Evolutionary conservation across 257 asterid species (phyloP).

Genomic region (Voacanga thouarsii): DNA sequence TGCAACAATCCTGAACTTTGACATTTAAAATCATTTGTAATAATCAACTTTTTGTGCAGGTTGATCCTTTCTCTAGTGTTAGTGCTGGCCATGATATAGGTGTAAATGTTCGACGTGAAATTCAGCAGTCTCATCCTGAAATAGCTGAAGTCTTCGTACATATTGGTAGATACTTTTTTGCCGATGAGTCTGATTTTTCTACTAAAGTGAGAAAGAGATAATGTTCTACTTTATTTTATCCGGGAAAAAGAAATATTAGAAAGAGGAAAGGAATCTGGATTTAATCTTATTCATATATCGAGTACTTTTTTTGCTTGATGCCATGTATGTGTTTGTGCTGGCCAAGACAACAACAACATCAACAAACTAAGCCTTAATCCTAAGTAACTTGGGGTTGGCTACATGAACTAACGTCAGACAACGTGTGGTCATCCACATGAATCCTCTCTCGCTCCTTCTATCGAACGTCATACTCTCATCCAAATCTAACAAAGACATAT

Average conservation of each 20-base stretch:
- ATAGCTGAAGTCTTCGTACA: constrained; percentile 93
- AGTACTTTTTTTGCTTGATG: background rate
- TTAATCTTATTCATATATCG: background rate
- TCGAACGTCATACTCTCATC: no score
- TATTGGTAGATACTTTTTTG: constrained; percentile 45
- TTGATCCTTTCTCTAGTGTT: constrained; percentile 91
- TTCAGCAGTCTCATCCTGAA: constrained; percentile 75
- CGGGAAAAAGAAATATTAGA: background rate
- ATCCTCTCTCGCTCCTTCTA: no score
- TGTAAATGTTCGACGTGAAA: constrained; percentile 64
- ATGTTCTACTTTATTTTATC: background rate
- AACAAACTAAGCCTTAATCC: no score
- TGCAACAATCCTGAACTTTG: background rate
- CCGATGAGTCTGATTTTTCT: background rate
- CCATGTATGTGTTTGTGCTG: no score
- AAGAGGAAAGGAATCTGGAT: background rate
- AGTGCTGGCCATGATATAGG: constrained; percentile 93
- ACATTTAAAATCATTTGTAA: background rate
- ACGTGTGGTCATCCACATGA: no score
- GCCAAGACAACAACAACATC: no score
- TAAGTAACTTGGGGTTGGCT: no score
- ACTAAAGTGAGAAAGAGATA: background rate
- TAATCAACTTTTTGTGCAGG: constrained; percentile 40
- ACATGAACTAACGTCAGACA: no score
- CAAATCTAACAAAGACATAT: no score